Evolutionary conservation across 768 basidiomycete species (phyloP).

Genomic region (Cystofilobasidium macerans): DNA sequence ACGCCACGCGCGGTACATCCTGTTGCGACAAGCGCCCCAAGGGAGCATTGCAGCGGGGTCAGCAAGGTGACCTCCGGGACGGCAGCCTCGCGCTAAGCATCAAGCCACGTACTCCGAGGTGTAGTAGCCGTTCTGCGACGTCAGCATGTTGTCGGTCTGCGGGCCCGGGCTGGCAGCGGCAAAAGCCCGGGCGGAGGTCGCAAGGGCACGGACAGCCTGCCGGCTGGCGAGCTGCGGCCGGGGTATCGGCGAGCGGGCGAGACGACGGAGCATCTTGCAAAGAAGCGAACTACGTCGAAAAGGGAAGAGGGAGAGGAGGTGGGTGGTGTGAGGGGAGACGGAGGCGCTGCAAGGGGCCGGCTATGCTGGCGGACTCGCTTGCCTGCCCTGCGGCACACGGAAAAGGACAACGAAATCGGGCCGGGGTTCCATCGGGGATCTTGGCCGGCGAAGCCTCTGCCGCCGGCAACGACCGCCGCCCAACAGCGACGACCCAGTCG

Average conservation of each 20-base stretch:
- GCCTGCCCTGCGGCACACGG: too few species aligned
- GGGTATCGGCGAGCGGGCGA: slow-evolving; percentile 5
- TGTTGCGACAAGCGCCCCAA: slow-evolving; percentile 16
- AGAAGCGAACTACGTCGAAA: neutral
- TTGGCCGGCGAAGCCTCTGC: too few species aligned
- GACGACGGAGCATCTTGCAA: slow-evolving; percentile 2
- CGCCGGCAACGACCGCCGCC: too few species aligned
- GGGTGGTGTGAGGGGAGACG: neutral
- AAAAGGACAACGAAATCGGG: too few species aligned
- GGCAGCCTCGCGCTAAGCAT: neutral
- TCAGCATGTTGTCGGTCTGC: slow-evolving; percentile 54
- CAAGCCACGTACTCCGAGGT: slow-evolving; percentile 52
- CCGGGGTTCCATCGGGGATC: too few species aligned
- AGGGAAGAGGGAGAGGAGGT: neutral
- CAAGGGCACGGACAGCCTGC: neutral
- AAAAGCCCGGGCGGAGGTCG: slow-evolving; percentile 1
- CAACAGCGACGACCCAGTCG: too few species aligned
- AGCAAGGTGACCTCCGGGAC: neutral
- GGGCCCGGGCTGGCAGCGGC: slow-evolving; percentile 31
- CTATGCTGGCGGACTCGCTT: too few species aligned
- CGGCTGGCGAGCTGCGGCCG: neutral
- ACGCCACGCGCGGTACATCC: slow-evolving; percentile 69
- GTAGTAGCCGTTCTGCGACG: slow-evolving; percentile 89
- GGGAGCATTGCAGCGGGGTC: neutral
- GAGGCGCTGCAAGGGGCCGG: too few species aligned